Base-by-base conservation (phyloP, 2,329 filamentous ascomycete species). In the Colletotrichum graminicola region DNA sequence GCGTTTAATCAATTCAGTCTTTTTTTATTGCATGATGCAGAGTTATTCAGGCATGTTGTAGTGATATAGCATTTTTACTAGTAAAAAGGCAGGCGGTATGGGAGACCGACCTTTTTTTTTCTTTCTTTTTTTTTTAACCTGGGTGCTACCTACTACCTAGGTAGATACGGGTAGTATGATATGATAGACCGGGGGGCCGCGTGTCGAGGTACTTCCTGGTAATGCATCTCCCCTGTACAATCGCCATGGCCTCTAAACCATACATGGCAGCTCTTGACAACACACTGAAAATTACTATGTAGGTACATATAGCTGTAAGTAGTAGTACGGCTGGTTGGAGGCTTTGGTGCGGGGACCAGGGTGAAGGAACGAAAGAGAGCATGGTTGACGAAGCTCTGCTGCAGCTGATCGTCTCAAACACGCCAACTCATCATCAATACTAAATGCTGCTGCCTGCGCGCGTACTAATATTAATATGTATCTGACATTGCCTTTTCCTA, bases 171-270 rank as follows among this genome's bases (percentile, higher is more conserved):
- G 10, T 36, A 36, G 8, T 41, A 18, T 43, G 21, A n/a, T 10
- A n/a, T 5, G 43, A n/a, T 21, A 67, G 89, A 86, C 47, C 47
- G 34, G 61, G 49, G 61, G 49, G 36, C 49, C 61, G 61, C 61
- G 49, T 54, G 49, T 49, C 23, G 18, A 5, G 18, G 12, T 62
- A 21, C 60, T 11, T 16, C 18, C n/a, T 63, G 21, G 49, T 36
- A 18, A 23, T 63, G 49, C 39, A 14, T 32, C 21, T 23, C 26
- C 1, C 78, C 26, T 47, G 21, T 12, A 47, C 11, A n/a, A n/a
- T 34, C 8, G 11, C 18, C 11, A 32, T 55, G 36, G 23, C 10
- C 14, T 59, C 16, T 18, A 16, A 16, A 5, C 23, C 6, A 16
- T 23, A 11, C 10, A 16, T 12, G 34, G 34, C 11, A 29, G 16